Evolutionary conservation across 768 basidiomycete genomes (phyloP), one percentile per base, ranked within the genome.

Genomic region (Termitomyces sp.): DNA sequence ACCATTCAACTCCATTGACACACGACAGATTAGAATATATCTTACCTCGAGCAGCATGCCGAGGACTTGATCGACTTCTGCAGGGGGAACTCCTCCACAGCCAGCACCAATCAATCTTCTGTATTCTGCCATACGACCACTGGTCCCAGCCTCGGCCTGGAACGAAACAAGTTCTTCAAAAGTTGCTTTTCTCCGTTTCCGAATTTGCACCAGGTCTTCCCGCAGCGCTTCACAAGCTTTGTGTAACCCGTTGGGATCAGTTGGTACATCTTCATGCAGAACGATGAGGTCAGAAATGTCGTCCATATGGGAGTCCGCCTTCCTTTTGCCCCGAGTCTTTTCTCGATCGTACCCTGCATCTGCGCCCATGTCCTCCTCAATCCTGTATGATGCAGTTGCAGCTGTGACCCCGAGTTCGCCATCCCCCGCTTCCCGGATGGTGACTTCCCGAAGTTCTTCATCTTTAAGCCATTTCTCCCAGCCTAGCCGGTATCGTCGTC

Each of bases 401-500:
- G 73, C 72, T 18, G 77, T 79, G 47, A 79, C 71, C 13, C 71
- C 70, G 55, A 86, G 71, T 50, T 82, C 75, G 5, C 88, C 89
- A 51, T 79, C 79, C 0, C 83, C 80, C 2, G 76, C 82, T 41
- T 83, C 83, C 48, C 87, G 81, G 61, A 92, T 84, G 1, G 71
- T 69, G 59, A 76, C 82, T 72, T 96, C 93, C 27, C 94, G 80
- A 34, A 74, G 75, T 67, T 92, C 88, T 73, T 98, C 92, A 56
- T 89, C 88, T 62, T 86, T 86, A 22, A 90, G 73, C 94, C 96
- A 98, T 64, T 90, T 91, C 69, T 96, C 92, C 87, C 90, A 98
- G 2, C 94, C 96, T 26, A 88, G 67, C 50, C 90, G 81, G 73
- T 92, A 93, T 61, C 89, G 78, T 64, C 81, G 81, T 20, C 87